Percentiles rank a stretch among this genome's conserved stretches.
Evolutionary conservation across 257 asterid species (phyloP).

Genomic region (Petunia secreta): DNA sequence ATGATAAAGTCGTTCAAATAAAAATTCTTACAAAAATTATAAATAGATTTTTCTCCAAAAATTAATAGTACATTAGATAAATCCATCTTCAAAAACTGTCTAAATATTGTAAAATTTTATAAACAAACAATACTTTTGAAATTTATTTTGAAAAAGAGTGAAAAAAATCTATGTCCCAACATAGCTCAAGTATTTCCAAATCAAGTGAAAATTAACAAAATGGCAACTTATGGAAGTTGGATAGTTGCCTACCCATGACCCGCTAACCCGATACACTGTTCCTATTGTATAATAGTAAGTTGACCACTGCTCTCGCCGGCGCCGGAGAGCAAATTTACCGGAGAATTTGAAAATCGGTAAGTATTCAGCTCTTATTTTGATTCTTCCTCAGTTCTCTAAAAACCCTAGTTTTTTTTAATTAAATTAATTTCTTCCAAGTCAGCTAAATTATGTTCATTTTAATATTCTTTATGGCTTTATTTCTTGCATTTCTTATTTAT

Average conservation of each 20-base stretch:
- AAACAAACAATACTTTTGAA: too few relatives aligned
- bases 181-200: too few relatives aligned
- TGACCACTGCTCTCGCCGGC: not conserved
- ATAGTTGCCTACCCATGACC: not conserved
- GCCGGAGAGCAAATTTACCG: not conserved
- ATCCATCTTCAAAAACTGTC: too few relatives aligned
- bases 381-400: not conserved
- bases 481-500: not conserved
- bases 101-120: too few relatives aligned
- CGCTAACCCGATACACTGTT: not conserved
- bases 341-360: not conserved
- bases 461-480: not conserved
- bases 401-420: conserved; percentile 22
- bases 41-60: too few relatives aligned
- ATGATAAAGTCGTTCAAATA: too few relatives aligned
- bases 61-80: too few relatives aligned
- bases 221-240: not conserved
- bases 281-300: not conserved
- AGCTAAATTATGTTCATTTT: conserved; percentile 8
- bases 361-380: not conserved
- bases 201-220: too few relatives aligned
- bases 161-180: too few relatives aligned
- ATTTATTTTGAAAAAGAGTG: too few relatives aligned
- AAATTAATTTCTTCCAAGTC: not conserved
- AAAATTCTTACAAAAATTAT: too few relatives aligned